These are phyloP conservation scores for Mortierella hygrophila DNA, from an alignment of 192 early-diverging fungal genomes.

Conservation along the genomic window DNA sequence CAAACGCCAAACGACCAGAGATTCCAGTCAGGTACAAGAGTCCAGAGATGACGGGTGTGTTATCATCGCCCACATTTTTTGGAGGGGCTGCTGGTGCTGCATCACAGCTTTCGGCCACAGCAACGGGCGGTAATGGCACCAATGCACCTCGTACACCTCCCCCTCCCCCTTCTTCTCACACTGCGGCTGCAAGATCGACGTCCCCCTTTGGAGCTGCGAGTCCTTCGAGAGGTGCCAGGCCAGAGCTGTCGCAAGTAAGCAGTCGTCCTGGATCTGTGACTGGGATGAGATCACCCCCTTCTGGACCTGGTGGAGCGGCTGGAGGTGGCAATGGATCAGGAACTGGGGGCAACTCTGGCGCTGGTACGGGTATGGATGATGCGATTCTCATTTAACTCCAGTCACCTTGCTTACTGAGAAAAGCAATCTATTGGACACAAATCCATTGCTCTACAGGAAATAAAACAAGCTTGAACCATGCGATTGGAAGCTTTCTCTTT, in stretches of 20 bases:
- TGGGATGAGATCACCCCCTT: no score
- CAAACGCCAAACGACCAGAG: slow-evolving; percentile 4
- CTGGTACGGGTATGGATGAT: slow-evolving; percentile 34
- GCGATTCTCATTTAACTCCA: slow-evolving; percentile 17
- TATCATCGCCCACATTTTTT: neutral
- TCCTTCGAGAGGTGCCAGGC: neutral
- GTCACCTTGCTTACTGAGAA: neutral
- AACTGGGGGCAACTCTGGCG: neutral
- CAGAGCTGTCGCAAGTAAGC: neutral
- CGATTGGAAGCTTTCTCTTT: no score
- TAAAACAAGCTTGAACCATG: neutral
- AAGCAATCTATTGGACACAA: neutral
- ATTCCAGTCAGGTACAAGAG: slow-evolving; percentile 1
- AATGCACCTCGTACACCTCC: neutral
- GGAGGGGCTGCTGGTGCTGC: neutral
- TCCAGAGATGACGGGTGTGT: neutral
- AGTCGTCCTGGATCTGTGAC: neutral
- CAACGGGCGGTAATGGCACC: neutral
- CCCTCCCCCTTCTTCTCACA: neutral
- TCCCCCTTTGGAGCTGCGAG: neutral
- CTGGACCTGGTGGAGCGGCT: neutral
- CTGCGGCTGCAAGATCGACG: neutral
- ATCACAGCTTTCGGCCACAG: neutral
- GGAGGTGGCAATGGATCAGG: slow-evolving; percentile 5
- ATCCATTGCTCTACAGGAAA: neutral